These are phyloP conservation scores for Eucalyptus curtisii DNA, from an alignment of 345 rosid genomes.

Conservation along the genomic window DNA sequence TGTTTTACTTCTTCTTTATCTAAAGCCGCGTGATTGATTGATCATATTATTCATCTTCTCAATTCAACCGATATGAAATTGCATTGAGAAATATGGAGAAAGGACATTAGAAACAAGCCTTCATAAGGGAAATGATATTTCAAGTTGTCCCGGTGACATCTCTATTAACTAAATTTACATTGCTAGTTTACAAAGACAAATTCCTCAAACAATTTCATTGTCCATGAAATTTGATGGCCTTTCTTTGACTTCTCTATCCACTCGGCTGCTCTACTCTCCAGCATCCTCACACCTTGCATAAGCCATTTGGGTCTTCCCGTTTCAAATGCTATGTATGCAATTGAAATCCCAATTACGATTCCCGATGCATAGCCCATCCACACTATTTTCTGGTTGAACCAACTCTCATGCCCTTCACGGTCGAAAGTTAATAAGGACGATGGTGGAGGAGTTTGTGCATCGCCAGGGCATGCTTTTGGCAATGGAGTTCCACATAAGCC, in stretches of 20 bases:
- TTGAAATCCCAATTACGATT: background rate
- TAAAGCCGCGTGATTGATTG: accelerated
- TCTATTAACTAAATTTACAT: too few relatives aligned
- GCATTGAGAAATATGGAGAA: background rate
- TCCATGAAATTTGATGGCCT: background rate
- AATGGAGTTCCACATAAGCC: background rate
- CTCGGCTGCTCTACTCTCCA: background rate
- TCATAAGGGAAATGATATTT: background rate
- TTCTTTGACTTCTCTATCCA: background rate
- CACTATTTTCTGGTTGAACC: background rate
- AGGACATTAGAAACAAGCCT: background rate
- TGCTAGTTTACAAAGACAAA: background rate
- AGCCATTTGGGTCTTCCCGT: background rate
- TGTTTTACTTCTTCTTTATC: background rate
- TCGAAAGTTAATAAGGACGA: background rate
- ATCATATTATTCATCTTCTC: background rate
- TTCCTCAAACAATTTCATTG: background rate
- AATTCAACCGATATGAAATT: background rate
- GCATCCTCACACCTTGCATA: background rate
- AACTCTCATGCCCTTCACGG: background rate
- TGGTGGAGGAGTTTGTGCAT: background rate
- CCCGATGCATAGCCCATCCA: background rate
- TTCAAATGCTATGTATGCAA: background rate
- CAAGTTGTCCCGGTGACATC: accelerated
- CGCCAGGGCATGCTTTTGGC: background rate